Evolutionary conservation across 2,329 filamentous ascomycete genomes (phyloP).

Genomic region (Trichophyton equinum): DNA sequence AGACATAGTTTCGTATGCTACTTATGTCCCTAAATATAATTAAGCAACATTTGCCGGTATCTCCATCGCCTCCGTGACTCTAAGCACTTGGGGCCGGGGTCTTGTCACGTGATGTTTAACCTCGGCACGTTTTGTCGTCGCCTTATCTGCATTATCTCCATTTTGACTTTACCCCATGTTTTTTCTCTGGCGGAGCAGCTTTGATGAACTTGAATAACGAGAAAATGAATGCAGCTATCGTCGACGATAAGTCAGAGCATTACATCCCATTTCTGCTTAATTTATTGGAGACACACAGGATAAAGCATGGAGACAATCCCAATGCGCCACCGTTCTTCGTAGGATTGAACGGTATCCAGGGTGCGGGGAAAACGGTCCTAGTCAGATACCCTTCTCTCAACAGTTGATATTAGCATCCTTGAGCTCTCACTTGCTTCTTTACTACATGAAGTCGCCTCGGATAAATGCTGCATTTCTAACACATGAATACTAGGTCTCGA

Average conservation of each 20-base stretch:
- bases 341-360: conserved; percentile 83
- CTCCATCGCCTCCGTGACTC: background rate
- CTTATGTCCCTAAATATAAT: too few species aligned
- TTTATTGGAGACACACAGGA: conserved; percentile 42
- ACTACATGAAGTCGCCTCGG: background rate
- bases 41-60: too few species aligned
- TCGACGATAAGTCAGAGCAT: conserved; percentile 66
- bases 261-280: conserved; percentile 66
- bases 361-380: conserved; percentile 83
- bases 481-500: conserved; percentile 38
- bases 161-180: background rate
- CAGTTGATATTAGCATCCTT: background rate
- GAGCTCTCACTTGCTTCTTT: conserved; percentile 5
- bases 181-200: background rate
- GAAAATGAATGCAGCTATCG: conserved; percentile 32
- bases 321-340: conserved; percentile 60
- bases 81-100: background rate
- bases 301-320: conserved; percentile 25
- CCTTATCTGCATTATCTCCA: background rate
- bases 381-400: conserved; percentile 33
- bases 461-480: background rate
- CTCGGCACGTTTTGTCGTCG: background rate
- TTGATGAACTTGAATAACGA: conserved; percentile 8
- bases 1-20: too few species aligned
- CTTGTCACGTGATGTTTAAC: background rate